Evolutionary conservation across 31 red algal genomes (phyloP).

Genomic region (Pterothamnion heteromorphum): DNA sequence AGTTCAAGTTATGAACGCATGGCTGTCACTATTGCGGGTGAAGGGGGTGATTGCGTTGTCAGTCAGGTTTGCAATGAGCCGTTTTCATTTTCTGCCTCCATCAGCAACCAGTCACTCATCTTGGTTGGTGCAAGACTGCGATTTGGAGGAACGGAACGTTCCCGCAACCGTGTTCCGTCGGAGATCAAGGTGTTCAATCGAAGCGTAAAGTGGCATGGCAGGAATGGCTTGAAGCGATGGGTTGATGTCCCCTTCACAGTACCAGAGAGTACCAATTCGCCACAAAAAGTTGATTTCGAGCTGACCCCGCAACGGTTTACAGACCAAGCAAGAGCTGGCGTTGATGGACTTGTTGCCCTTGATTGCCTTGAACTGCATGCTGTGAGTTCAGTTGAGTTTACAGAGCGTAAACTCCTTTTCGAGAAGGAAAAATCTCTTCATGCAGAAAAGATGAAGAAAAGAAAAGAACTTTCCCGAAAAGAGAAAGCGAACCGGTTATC

Average conservation of each 20-base stretch:
- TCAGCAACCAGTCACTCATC: conserved; percentile 54
- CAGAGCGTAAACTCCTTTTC: conserved; percentile 59
- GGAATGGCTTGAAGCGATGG: conserved; percentile 69
- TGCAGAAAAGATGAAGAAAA: conserved; percentile 45
- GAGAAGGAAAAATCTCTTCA: conserved; percentile 53
- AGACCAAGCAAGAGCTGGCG: conserved; percentile 29
- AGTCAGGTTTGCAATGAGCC: conserved; percentile 52
- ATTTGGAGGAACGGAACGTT: conserved; percentile 72
- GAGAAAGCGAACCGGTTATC: background rate
- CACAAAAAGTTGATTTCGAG: conserved; percentile 60
- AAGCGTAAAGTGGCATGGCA: conserved; percentile 45
- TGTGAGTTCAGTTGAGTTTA: conserved; percentile 70
- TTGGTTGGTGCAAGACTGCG: conserved; percentile 66
- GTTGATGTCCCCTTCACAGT: conserved; percentile 70
- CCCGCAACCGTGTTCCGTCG: conserved; percentile 59
- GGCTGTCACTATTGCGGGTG: conserved; percentile 53
- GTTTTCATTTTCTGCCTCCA: conserved; percentile 51
- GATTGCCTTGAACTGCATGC: conserved; percentile 74
- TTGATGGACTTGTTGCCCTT: conserved; percentile 63
- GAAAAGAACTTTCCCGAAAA: conserved; percentile 16
- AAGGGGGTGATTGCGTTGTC: conserved; percentile 63
- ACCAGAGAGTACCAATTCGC: conserved; percentile 65
- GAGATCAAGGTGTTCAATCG: conserved; percentile 68
- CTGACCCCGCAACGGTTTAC: conserved; percentile 52
- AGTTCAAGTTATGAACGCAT: conserved; percentile 47